Evolutionary conservation across 2,329 filamentous ascomycete genomes (phyloP), one percentile per base, ranked within the genome.

Genomic region (Neopestalotiopsis sp.): DNA sequence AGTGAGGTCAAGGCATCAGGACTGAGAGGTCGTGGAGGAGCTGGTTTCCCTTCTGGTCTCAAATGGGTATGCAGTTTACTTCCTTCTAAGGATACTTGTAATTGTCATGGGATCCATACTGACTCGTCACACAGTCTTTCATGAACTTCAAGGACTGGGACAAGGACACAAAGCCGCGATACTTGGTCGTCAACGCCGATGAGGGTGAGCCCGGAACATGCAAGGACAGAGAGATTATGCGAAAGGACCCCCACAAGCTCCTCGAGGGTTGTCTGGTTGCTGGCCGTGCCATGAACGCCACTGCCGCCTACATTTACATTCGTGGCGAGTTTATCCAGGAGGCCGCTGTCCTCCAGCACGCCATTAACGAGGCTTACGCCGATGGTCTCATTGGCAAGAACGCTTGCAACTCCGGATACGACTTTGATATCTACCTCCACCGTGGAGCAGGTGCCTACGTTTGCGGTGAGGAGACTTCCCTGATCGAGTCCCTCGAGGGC

Each of bases 111-210:
- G 59, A 20, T 32, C 12, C 14, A 62, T 10, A 30, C 61, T 67
- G 68, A 34, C 49, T 24, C n/a, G 34, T 49, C n/a, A 61, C 40
- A 57, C 78, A 97, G 94, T 98, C 95, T 64, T 99, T 99, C 84
- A 99, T 99, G 96, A 99, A 99, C 88, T 95, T 95, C 88, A 98
- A 98, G 85, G 96, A 94, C 77, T 99, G 96, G 96, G 95, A 99
- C 78, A 97, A 99, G 85, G 96, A 98, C 81, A 92, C 83, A 76
- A 97, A 97, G 84, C 96, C 96, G 73, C 91, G 96, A 78, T 99
- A 99, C 80, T 87, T 99, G 67, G 95, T 99, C 71, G 94, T 99
- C 85, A 99, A 99, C 79, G 96, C 96, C 74, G 96, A 99, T 81
- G 96, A 99, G 86, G 96, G 96, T 78, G 96, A 99, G 84, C 96